phyloP scores from a whole-genome alignment of 2,329 filamentous ascomycete genomes.

The Fusarium anguioides region DNA sequence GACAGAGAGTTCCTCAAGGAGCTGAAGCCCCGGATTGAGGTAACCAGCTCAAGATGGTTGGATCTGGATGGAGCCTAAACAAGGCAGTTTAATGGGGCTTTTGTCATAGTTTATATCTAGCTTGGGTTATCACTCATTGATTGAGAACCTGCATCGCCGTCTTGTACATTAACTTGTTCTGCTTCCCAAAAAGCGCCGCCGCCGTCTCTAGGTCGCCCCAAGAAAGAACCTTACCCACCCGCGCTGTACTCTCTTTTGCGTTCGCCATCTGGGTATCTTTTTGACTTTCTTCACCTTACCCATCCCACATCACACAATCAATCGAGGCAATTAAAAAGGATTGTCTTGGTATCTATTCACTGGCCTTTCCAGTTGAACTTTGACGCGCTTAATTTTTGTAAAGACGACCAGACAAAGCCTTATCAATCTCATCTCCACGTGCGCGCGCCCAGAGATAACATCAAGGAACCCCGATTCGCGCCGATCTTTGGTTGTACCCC shows the following conservation, averaged over 20 bases:
- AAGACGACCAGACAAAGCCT: constrained; percentile 4
- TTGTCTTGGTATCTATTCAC: constrained; percentile 4
- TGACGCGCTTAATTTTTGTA: neutral
- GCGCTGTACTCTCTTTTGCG: constrained; percentile 23
- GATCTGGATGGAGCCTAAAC: constrained; percentile 20
- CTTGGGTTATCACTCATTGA: constrained; percentile 38
- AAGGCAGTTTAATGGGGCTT: constrained; percentile 24
- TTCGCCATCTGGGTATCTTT: constrained; percentile 7
- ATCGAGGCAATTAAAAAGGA: constrained; percentile 15
- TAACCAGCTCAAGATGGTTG: constrained; percentile 2
- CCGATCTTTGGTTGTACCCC: constrained; percentile 12
- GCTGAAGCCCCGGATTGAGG: constrained; percentile 33
- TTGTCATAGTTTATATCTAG: constrained; percentile 27
- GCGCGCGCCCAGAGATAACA: constrained; percentile 19
- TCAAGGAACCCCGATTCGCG: constrained; percentile 18
- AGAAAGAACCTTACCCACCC: constrained; percentile 35
- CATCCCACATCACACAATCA: neutral
- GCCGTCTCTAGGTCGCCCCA: constrained; percentile 24
- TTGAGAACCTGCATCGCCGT: constrained; percentile 29
- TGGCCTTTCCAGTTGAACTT: neutral
- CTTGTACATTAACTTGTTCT: constrained; percentile 22
- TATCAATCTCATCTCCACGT: constrained; percentile 15
- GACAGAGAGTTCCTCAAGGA: constrained; percentile 22
- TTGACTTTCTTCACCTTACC: constrained; percentile 9
- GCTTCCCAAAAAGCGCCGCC: constrained; percentile 21